Conservation (phyloP, 192 early-diverging fungal species). For the Backusella tarrabulga region DNA sequence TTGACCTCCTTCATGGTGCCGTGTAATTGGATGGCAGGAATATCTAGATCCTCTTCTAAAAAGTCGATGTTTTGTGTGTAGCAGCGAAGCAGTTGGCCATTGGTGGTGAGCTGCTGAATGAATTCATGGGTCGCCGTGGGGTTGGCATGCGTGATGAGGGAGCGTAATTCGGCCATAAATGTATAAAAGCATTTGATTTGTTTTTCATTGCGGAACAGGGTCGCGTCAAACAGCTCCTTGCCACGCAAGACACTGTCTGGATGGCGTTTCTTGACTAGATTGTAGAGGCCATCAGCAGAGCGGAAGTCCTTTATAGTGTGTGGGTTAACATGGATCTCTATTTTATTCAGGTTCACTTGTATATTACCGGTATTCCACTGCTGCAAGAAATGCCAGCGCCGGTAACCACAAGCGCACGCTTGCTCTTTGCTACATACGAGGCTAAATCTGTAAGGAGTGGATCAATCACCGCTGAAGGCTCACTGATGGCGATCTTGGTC, state of each 20-base stretch:
- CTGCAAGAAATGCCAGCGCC: conserved; percentile 91
- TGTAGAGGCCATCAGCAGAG: conserved; percentile 78
- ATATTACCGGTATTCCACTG: conserved; percentile 81
- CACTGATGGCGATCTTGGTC: conserved; percentile 26
- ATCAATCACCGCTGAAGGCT: conserved; percentile 27
- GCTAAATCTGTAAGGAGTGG: conserved; percentile 30
- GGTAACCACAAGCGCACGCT: conserved; percentile 64
- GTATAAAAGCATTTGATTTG: conserved; percentile 69
- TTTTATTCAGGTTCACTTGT: not conserved
- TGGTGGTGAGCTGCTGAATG: conserved; percentile 71
- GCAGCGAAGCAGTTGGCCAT: conserved; percentile 78
- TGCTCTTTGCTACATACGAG: conserved; percentile 38
- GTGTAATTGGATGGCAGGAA: conserved; percentile 89
- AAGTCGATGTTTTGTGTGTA: conserved; percentile 99
- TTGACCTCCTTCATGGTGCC: conserved; percentile 82
- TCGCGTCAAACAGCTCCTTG: conserved; percentile 84
- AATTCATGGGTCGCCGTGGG: conserved; percentile 86
- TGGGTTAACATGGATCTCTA: not conserved
- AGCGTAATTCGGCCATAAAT: conserved; percentile 86
- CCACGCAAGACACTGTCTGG: conserved; percentile 62
- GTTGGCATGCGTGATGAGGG: conserved; percentile 63
- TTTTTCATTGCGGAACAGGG: conserved; percentile 65
- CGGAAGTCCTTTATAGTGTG: conserved; percentile 68
- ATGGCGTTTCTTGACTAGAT: conserved; percentile 72
- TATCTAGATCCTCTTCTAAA: conserved; percentile 72